Conservation (phyloP, 2,329 filamentous ascomycete genomes). For the Stemphylium beticola region DNA sequence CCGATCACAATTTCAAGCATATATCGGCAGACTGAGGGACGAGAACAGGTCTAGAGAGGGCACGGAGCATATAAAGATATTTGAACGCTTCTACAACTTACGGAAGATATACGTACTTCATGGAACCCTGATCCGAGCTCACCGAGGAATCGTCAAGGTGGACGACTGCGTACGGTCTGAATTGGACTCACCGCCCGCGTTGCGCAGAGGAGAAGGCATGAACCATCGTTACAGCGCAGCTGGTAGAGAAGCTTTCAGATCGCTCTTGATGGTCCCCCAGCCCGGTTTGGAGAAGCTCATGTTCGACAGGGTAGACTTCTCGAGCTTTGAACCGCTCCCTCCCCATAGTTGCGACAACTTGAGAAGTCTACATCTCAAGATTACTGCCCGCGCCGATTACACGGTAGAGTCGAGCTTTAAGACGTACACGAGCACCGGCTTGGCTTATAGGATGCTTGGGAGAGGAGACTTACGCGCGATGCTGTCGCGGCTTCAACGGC, state of each 20-base stretch:
- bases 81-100: constrained; percentile 8
- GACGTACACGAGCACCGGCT: background rate
- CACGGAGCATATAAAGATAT: background rate
- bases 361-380: constrained; percentile 5
- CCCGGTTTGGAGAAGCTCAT: constrained; percentile 3
- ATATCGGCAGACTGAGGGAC: constrained; percentile 10
- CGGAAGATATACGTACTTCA: constrained; percentile 3
- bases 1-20: constrained; percentile 13
- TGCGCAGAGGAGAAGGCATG: constrained; percentile 8
- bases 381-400: background rate
- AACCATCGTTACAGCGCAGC: background rate
- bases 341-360: background rate
- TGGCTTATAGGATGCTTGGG: background rate
- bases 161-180: background rate
- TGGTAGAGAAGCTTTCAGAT: background rate
- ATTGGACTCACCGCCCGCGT: background rate
- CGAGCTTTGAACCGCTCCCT: background rate
- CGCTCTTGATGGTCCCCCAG: background rate
- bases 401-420: no score
- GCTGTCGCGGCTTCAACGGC: background rate
- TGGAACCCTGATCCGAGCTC: background rate
- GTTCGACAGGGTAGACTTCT: constrained; percentile 1
- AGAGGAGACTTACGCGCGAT: background rate
- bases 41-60: background rate
- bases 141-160: constrained; percentile 4